Base-by-base conservation (phyloP, 2,329 filamentous ascomycete genomes). In the Didymosphaeria variabile region DNA sequence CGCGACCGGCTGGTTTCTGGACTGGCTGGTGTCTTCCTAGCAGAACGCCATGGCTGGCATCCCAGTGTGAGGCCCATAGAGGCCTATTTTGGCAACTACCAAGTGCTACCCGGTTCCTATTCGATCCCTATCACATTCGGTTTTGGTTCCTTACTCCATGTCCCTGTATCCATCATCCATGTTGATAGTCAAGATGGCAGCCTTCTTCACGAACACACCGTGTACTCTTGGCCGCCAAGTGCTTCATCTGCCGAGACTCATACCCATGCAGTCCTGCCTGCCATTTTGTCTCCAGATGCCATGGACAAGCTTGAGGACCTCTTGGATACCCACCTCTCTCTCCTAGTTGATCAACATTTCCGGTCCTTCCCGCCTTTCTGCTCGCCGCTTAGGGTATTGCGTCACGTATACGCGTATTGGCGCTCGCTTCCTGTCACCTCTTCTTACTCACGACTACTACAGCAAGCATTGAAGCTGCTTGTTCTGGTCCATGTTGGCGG, bases 401-500 rank as follows among this genome's bases (percentile, higher is more conserved):
- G 72, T 19, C 69, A 74, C 15, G 68, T 78, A 1, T 79, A 79
- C 53, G 62, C 71, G 9, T 74, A 76, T 57, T 76, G 64, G n/a
- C 68, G 69, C 19, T 69, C 67, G 2, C 61, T 74, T 1, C 59
- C 67, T 1, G 44, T 57, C 32, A 66, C 53, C 26, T 61, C 66
- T 1, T 8, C 66, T 1, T 61, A 72, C n/a, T 59, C 63, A 5
- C 67, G 59, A 6, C 65, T 74, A n/a, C 67, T 80, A 0, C 67
- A 68, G 13, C 71, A 77, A 46, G 71, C 76, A 0, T 69, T 80
- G 3, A 79, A 80, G 59, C 67, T 79, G 0, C 72, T 80, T 8
- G 71, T 77, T n/a, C 69, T 79, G 1, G 74, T 79, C 3, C 78
- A 80, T 45, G 72, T 78, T 13, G 76, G 76, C 19, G 76, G 75